Evolutionary conservation across 306 rosid genomes (phyloP).

Genomic region (Cucumis melo): DNA sequence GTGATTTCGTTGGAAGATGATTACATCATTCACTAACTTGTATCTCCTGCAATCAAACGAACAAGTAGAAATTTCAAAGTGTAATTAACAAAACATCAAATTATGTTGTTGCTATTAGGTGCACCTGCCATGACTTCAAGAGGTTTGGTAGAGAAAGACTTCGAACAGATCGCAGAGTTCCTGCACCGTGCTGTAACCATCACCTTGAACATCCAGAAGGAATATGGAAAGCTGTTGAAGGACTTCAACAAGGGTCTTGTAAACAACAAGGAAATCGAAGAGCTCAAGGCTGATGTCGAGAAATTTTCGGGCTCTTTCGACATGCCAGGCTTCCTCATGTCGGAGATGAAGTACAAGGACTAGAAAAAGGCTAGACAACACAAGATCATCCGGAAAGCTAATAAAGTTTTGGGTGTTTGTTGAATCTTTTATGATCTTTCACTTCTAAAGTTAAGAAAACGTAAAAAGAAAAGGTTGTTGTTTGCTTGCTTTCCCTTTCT

Average conservation of each 20-base stretch:
- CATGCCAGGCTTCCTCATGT: conserved; percentile 72
- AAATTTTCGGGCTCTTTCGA: conserved; percentile 63
- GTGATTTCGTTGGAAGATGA: not conserved
- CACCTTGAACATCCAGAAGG: conserved; percentile 65
- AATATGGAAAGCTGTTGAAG: conserved; percentile 74
- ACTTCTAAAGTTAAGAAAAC: not conserved
- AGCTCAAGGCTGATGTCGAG: conserved; percentile 76
- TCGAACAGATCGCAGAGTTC: conserved; percentile 84
- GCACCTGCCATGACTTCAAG: conserved; percentile 95
- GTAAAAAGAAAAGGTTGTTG: not conserved
- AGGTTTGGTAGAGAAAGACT: conserved; percentile 88
- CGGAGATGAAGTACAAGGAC: conserved; percentile 86
- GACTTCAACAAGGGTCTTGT: conserved; percentile 90
- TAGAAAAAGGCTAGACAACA: conserved; percentile 13
- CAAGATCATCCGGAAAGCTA: not conserved
- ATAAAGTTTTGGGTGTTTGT: conserved; percentile 2
- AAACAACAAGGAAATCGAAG: conserved; percentile 69
- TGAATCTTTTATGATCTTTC: not conserved
- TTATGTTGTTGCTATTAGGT: conserved; percentile 26
- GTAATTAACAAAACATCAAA: conserved; percentile 5
- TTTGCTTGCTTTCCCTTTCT: not conserved
- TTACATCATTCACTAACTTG: not conserved
- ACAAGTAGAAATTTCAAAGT: not conserved
- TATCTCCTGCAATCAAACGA: not conserved
- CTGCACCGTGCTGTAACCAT: conserved; percentile 75